phyloP scores from a whole-genome alignment of 352 stramenopile genomes.

The Achlya hypogyna region DNA sequence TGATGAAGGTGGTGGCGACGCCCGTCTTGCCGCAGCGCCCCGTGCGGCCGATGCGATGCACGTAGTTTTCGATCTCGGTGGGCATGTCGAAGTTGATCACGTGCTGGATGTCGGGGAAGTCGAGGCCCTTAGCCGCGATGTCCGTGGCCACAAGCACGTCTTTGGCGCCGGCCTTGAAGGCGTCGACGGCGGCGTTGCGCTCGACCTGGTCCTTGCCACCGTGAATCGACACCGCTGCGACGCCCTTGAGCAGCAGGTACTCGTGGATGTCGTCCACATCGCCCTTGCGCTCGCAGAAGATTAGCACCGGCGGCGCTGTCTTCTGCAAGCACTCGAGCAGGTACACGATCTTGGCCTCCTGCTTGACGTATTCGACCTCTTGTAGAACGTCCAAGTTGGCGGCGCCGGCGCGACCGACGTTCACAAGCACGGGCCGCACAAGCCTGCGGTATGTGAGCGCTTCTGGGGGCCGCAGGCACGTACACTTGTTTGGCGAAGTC shows the following conservation, averaged over 20 bases:
- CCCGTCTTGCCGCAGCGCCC: constrained; percentile 96
- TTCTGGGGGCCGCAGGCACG: background rate
- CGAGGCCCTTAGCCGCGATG: constrained; percentile 96
- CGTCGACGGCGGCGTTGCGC: constrained; percentile 93
- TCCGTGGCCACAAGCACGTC: constrained; percentile 98
- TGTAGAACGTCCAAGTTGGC: constrained; percentile 99
- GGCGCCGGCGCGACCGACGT: constrained; percentile 95
- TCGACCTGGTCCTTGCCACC: constrained; percentile 97
- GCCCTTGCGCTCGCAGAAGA: constrained; percentile 96
- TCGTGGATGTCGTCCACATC: constrained; percentile 99
- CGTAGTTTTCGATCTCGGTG: constrained; percentile 99
- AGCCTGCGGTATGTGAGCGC: constrained; percentile 43
- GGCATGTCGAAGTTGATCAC: constrained; percentile 99
- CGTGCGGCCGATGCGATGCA: constrained; percentile 98
- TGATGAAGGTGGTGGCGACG: constrained; percentile 99
- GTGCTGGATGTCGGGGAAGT: constrained; percentile 99
- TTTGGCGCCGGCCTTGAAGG: constrained; percentile 92
- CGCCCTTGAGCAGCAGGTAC: constrained; percentile 96
- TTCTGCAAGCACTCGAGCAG: constrained; percentile 98
- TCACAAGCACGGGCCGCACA: constrained; percentile 96
- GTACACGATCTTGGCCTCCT: constrained; percentile 99
- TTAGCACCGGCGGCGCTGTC: constrained; percentile 95
- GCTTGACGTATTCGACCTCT: constrained; percentile 99
- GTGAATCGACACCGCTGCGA: constrained; percentile 94
- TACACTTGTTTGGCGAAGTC: constrained; percentile 94